phyloP scores from a whole-genome alignment of 371 early-diverging fungal genomes.

The Apophysomyces elegans region DNA sequence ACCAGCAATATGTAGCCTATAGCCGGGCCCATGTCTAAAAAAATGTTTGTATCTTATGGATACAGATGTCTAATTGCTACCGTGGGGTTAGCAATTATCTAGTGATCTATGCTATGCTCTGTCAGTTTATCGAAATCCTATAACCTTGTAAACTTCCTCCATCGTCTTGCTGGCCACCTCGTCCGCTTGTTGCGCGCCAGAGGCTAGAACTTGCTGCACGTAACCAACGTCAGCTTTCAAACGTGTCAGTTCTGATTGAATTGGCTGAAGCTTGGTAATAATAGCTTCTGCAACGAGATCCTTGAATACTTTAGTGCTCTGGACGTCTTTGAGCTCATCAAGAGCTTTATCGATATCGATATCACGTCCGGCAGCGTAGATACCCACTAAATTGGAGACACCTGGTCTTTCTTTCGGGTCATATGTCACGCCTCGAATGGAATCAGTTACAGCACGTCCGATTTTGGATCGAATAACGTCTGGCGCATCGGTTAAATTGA shows the following conservation, averaged over 20 bases:
- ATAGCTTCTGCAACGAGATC: conserved; percentile 71
- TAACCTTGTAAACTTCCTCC: conserved; percentile 56
- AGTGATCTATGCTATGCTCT: not conserved
- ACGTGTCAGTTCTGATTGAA: conserved; percentile 63
- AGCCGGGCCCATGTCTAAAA: too few relatives aligned
- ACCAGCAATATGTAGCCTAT: too few relatives aligned
- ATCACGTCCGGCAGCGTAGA: conserved; percentile 68
- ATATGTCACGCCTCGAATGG: conserved; percentile 68
- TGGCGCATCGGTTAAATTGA: conserved; percentile 78
- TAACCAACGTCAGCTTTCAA: conserved; percentile 64
- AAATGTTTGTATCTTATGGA: too few relatives aligned
- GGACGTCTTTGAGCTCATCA: conserved; percentile 44
- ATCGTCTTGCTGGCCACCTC: conserved; percentile 58
- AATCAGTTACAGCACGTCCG: conserved; percentile 78
- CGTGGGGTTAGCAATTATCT: too few relatives aligned
- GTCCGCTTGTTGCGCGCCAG: conserved; percentile 66
- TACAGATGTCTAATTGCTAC: too few relatives aligned
- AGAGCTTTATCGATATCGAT: conserved; percentile 49
- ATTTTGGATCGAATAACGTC: conserved; percentile 72
- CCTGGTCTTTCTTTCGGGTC: conserved; percentile 81
- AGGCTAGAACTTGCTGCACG: conserved; percentile 63
- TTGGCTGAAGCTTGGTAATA: conserved; percentile 64
- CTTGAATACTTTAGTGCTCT: conserved; percentile 72
- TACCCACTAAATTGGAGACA: conserved; percentile 79
- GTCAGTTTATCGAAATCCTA: conserved; percentile 55